Evolutionary conservation across 768 basidiomycete genomes (phyloP), one percentile per base, ranked within the genome.

Genomic region (Cyclocybe aegerita): DNA sequence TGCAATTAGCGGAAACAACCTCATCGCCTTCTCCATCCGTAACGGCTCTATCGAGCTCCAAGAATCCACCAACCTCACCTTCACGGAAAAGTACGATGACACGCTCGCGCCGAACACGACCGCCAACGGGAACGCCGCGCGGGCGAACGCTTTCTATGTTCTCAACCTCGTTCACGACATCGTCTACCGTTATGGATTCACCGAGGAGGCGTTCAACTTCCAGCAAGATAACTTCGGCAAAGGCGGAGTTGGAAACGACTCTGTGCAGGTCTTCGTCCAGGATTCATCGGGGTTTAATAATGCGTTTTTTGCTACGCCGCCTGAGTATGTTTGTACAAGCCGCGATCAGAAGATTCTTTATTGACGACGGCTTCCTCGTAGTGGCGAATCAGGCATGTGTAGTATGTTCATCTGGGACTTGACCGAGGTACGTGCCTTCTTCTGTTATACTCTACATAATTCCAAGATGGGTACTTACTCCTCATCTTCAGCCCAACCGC

Each of bases 221-320:
- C 83, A 85, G 62, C 70, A 67, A 14, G 70, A 76, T 64, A 85
- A 85, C 68, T 78, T 78, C 54, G 74, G 70, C 11, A 70, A 75
- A 47, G 81, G 81, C 9, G 82, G 82, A 4, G 54, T 55, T 41
- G 80, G 71, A 29, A 73, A 70, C 44, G 82, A 85, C 60, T 73
- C 73, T 7, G 77, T 85, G 31, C 73, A 73, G 34, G 65, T 77
- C 34, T 79, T 75, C 14, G 76, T 82, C 4, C 81, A 84, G 63
- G 79, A 81, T 53, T 60, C 70, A 4, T 68, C 70, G 6, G 77
- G 76, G 4, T 67, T 60, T 3, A 67, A 79, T 60, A 78, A 76
- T 44, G 78, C 73, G 7, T 64, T 74, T 44, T 77, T 75, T 49
- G 59, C 74, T 12, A 73, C 74, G 0, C 74, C 75, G 9, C 63